Evolutionary conservation across 306 rosid species (phyloP).

Genomic region (Fragaria nilgerrensis): DNA sequence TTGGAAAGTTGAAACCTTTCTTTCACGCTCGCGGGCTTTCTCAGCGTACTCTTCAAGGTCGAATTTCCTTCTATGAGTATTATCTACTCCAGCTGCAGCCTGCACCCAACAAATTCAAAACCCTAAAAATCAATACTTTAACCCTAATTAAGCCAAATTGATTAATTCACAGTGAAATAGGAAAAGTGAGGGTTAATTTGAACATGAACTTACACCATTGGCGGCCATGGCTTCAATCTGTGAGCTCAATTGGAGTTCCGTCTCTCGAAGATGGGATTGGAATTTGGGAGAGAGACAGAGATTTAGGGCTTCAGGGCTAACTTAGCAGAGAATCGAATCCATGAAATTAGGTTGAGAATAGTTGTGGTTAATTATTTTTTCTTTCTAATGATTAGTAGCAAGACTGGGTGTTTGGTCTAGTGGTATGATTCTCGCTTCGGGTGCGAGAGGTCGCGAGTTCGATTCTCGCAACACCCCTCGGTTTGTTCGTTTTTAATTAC

Average conservation of each 20-base stretch:
- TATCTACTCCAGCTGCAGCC: conserved; percentile 75
- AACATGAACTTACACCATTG: conserved; percentile 53
- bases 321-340: not conserved
- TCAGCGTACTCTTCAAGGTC: conserved; percentile 92
- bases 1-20: conserved; percentile 41
- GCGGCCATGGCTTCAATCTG: conserved; percentile 47
- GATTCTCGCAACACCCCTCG: conserved; percentile 63
- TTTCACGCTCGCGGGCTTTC: conserved; percentile 93
- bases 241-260: too few relatives aligned
- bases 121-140: not conserved
- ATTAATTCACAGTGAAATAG: not conserved
- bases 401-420: conserved; percentile 64
- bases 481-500: rapidly evolving
- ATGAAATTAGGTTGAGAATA: too few relatives aligned
- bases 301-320: not conserved
- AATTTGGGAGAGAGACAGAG: not conserved
- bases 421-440: conserved; percentile 77
- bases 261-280: not conserved
- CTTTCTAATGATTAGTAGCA: too few relatives aligned
- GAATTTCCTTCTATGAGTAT: conserved; percentile 92
- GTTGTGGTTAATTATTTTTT: too few relatives aligned
- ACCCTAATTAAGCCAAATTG: not conserved
- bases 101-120: conserved; percentile 17
- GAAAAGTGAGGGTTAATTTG: not conserved
- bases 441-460: conserved; percentile 68